These are phyloP conservation scores for Emergomyces pasteurianus DNA, from an alignment of 2,329 filamentous ascomycete genomes.

Conservation along the genomic window DNA sequence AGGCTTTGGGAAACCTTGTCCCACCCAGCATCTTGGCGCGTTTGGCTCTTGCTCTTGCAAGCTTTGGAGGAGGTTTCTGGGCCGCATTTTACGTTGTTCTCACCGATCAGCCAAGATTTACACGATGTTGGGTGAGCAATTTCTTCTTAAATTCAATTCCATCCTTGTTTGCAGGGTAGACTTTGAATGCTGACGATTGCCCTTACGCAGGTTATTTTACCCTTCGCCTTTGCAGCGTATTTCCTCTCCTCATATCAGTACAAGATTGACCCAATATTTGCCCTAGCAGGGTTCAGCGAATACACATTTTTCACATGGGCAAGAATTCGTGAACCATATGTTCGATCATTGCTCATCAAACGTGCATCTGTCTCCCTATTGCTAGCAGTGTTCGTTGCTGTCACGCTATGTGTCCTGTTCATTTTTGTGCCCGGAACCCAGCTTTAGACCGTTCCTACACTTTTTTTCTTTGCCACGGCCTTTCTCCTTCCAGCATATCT, in stretches of 20 bases:
- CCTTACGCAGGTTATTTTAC: conserved; percentile 55
- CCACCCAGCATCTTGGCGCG: conserved; percentile 79
- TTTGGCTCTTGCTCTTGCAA: conserved; percentile 70
- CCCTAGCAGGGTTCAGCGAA: conserved; percentile 81
- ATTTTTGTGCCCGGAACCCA: conserved; percentile 79
- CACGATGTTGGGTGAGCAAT: conserved; percentile 68
- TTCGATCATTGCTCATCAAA: conserved; percentile 72
- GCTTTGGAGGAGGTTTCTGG: conserved; percentile 91
- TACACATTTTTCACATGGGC: conserved; percentile 93
- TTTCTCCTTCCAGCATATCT: not conserved
- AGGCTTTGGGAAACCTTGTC: conserved; percentile 90
- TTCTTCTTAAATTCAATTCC: not conserved
- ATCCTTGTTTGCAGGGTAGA: not conserved
- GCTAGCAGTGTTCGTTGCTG: conserved; percentile 63
- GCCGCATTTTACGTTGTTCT: conserved; percentile 88
- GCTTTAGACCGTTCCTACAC: conserved; percentile 16
- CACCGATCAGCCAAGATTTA: conserved; percentile 60
- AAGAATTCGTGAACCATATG: conserved; percentile 77
- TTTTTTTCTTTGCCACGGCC: not conserved
- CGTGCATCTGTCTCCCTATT: conserved; percentile 70
- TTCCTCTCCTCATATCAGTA: conserved; percentile 87
- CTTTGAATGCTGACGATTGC: conserved; percentile 11
- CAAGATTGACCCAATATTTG: conserved; percentile 82
- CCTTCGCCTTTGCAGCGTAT: conserved; percentile 86
- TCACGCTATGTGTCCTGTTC: conserved; percentile 77